Conservation (phyloP, 306 rosid genomes). For the Quillaja saponaria region DNA sequence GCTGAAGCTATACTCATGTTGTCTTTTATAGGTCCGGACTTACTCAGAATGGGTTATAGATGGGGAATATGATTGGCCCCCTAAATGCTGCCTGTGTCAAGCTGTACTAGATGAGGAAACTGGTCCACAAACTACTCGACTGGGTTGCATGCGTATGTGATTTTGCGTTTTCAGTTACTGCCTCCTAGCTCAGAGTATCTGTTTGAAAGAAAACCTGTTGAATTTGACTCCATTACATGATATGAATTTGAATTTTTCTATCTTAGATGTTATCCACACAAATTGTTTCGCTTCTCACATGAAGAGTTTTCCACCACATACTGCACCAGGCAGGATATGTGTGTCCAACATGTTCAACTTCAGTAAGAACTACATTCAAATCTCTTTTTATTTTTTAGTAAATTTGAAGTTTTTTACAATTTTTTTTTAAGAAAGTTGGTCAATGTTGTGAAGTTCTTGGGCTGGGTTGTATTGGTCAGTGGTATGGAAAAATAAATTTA, state of each 20-base stretch:
- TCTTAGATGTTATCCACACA: conserved; percentile 82
- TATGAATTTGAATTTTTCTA: conserved; percentile 34
- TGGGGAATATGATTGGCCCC: conserved; percentile 98
- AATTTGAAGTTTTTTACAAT: neutral
- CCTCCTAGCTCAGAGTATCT: conserved; percentile 6
- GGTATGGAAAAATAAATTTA: conserved; percentile 6
- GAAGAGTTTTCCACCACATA: conserved; percentile 90
- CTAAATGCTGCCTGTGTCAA: conserved; percentile 84
- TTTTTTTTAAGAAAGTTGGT: conserved; percentile 12
- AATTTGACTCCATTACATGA: conserved; percentile 22
- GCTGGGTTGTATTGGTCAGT: neutral
- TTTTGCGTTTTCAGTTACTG: conserved; percentile 33
- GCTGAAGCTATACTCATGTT: conserved; percentile 26
- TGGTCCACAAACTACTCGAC: conserved; percentile 75
- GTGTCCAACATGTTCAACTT: conserved; percentile 86
- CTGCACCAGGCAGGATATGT: conserved; percentile 99
- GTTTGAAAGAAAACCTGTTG: conserved; percentile 22
- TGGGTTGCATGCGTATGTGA: conserved; percentile 97
- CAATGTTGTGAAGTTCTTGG: neutral
- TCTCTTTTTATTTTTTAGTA: conserved; percentile 22
- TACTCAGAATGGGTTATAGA: conserved; percentile 99
- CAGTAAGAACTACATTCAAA: conserved; percentile 57
- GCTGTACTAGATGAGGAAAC: conserved; percentile 64
- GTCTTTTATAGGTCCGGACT: conserved; percentile 65
- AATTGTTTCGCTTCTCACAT: conserved; percentile 85